Base-by-base conservation (phyloP, 78 protist genomes). In the Dictyostelium firmibasis region DNA sequence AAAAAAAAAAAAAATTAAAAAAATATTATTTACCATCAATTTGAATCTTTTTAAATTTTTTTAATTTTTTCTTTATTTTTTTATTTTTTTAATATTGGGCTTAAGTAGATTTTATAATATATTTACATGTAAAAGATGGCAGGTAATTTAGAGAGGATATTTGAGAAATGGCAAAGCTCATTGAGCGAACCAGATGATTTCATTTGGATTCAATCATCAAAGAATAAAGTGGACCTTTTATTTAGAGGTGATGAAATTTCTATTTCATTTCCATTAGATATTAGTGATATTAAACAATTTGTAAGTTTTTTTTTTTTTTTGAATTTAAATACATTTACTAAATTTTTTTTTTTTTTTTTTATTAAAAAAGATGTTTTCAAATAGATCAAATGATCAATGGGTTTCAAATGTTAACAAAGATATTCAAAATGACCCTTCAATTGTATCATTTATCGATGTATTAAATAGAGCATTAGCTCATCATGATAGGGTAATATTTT, bases 171-270 rank as follows among this genome's bases (percentile, higher is more conserved):
- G 94, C 78, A 50, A 50, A 57, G 8, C 3, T 36, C 82, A 31
- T 29, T 27, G 18, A 75, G 70, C 1, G 87, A 89, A 5, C 87
- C 94, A 33, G 86, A 89, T 5, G 94, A 89, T 11, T 89, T 62
- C 53, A 47, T 89, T 81, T 89, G 94, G 94, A 31, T 89, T 1
- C 87, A 89, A n/a, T 89, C 94, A 3, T 31, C 94, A 10, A 89
- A 89, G 60, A 81, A 44, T 33, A 69, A 78, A 29, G 53, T 89
- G 4, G 87, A 89, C n/a, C 20, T 89, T 27, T 50, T 89, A 36
- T 89, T 70, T 47, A 89, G 53, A 36, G 94, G 94, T 50, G 50
- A 38, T 70, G 86, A 79, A 47, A 41, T 89, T 31, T 27, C 25
- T 3, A 89, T 89, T n/a, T 43, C 76, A 33, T 89, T 81, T 47